Evolutionary conservation across 2,329 filamentous ascomycete species (phyloP).

Genomic region (Claviceps sp.): DNA sequence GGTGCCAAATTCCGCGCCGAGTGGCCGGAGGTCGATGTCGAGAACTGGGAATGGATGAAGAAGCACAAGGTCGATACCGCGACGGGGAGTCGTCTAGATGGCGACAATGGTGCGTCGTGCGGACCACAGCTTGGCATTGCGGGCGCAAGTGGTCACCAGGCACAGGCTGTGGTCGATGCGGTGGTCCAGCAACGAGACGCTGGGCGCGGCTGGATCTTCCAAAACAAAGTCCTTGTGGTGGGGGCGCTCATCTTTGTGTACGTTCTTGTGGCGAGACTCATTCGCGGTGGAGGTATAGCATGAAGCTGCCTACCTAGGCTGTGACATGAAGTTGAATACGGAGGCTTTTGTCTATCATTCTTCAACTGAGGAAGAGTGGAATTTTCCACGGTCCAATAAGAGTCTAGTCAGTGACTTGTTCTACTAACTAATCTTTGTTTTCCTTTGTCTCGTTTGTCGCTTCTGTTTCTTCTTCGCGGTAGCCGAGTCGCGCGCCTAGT

Average conservation of each 20-base stretch:
- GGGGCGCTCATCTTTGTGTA: slow-evolving; percentile 65
- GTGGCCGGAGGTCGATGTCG: slow-evolving; percentile 78
- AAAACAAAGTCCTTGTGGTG: slow-evolving; percentile 64
- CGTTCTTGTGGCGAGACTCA: slow-evolving; percentile 63
- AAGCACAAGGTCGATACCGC: slow-evolving; percentile 64
- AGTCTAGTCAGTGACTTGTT: too few species aligned
- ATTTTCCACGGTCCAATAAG: too few species aligned
- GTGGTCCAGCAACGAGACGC: slow-evolving; percentile 65
- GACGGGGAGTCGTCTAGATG: slow-evolving; percentile 49
- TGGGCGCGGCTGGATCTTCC: slow-evolving; percentile 67
- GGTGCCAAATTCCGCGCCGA: slow-evolving; percentile 80
- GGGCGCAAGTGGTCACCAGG: slow-evolving; percentile 44
- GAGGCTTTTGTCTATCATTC: too few species aligned
- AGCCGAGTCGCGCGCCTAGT: too few species aligned
- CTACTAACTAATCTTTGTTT: too few species aligned
- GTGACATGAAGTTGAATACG: too few species aligned
- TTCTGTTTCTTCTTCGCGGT: too few species aligned
- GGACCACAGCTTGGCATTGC: slow-evolving; percentile 45
- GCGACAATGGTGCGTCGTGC: slow-evolving; percentile 38
- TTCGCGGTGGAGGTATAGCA: slow-evolving; percentile 35
- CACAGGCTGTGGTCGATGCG: slow-evolving; percentile 63
- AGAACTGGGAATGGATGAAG: slow-evolving; percentile 89
- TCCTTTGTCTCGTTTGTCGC: too few species aligned
- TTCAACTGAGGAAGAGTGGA: too few species aligned
- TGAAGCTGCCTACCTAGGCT: not conserved